Evolutionary conservation across 2,329 filamentous ascomycete species (phyloP).

Genomic region (Amesomyces nigricolor): DNA sequence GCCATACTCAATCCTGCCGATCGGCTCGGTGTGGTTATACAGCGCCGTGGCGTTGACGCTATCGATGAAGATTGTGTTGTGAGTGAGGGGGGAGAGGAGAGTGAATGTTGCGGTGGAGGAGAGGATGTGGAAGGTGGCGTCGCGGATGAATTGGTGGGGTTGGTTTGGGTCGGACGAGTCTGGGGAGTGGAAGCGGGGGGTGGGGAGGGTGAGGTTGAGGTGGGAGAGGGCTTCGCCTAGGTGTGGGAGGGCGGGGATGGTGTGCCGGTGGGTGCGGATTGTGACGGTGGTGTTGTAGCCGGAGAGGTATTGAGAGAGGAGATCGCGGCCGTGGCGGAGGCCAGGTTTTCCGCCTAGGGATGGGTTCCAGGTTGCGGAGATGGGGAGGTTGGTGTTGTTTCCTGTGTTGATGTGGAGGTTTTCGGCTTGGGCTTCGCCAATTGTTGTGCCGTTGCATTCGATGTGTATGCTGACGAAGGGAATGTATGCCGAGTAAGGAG

Average conservation of each 20-base stretch:
- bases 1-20: conserved; percentile 73
- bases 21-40: conserved; percentile 71
- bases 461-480: conserved; percentile 76
- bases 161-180: conserved; percentile 36
- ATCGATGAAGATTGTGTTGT: conserved; percentile 71
- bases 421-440: conserved; percentile 68
- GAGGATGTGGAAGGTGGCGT: conserved; percentile 80
- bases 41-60: conserved; percentile 77
- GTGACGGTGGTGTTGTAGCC: conserved; percentile 79
- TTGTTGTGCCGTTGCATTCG: conserved; percentile 62
- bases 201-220: conserved; percentile 64
- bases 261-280: conserved; percentile 62
- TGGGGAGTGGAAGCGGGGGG: conserved; percentile 62
- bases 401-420: conserved; percentile 62
- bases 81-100: conserved; percentile 69
- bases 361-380: conserved; percentile 72
- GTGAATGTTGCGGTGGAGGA: conserved; percentile 82
- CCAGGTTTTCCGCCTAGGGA: conserved; percentile 54
- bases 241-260: conserved; percentile 66
- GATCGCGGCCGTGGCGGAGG: conserved; percentile 57
- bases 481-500: conserved; percentile 74
- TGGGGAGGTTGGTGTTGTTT: conserved; percentile 62
- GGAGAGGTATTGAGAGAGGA: conserved; percentile 82
- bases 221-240: conserved; percentile 68
- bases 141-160: conserved; percentile 64